Conservation (phyloP, 176 grass and related monocot species). For the Phoenix roebelenii region DNA sequence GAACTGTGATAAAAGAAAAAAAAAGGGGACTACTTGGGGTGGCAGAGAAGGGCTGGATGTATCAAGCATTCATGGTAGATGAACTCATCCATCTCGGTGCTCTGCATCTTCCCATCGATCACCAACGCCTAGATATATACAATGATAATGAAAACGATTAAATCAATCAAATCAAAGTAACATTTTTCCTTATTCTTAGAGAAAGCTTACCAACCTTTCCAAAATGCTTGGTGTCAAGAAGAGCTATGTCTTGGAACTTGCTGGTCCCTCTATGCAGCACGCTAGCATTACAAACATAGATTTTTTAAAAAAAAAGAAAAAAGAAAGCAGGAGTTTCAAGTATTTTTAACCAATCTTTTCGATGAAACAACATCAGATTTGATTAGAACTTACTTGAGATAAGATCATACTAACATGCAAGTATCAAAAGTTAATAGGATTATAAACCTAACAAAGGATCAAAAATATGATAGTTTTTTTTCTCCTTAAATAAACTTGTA, state of each 20-base stretch:
- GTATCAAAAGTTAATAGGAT: too few relatives aligned
- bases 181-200: neutral
- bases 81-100: slow-evolving; percentile 68
- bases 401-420: neutral
- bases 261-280: slow-evolving; percentile 55
- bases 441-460: too few relatives aligned
- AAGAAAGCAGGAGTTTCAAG: too few relatives aligned
- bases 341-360: too few relatives aligned
- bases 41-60: slow-evolving; percentile 59
- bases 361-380: too few relatives aligned
- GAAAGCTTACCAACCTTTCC: slow-evolving; percentile 42
- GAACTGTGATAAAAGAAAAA: too few relatives aligned
- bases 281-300: slow-evolving; percentile 7
- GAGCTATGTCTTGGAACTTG: slow-evolving; percentile 66
- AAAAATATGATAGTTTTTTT: too few relatives aligned
- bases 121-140: slow-evolving; percentile 31
- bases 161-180: neutral
- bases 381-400: too few relatives aligned
- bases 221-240: slow-evolving; percentile 72
- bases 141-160: neutral
- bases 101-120: slow-evolving; percentile 86
- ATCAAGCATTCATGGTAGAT: slow-evolving; percentile 72
- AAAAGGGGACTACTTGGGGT: slow-evolving; percentile 28
- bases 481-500: too few relatives aligned
- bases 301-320: too few relatives aligned